These are phyloP conservation scores for Mycena rebaudengoi DNA, from an alignment of 768 basidiomycete genomes.

Conservation along the genomic window DNA sequence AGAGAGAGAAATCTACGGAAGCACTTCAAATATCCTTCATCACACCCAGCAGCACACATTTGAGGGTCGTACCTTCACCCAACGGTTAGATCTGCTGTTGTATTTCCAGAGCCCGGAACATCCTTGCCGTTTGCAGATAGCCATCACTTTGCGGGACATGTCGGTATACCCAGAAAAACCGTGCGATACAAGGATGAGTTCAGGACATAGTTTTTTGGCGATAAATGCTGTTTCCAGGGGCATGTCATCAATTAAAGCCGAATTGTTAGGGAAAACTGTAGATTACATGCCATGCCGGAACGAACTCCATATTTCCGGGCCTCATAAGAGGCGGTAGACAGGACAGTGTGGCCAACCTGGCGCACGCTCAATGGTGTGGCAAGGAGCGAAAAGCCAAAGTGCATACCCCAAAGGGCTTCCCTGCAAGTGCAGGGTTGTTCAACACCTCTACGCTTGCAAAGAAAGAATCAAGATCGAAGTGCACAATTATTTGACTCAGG, in stretches of 20 bases:
- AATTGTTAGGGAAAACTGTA: no score
- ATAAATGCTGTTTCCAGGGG: constrained; percentile 70
- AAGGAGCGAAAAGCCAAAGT: constrained; percentile 9
- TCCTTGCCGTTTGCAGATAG: constrained; percentile 59
- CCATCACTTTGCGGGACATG: constrained; percentile 81
- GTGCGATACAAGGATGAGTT: constrained; percentile 74
- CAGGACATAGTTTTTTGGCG: constrained; percentile 92
- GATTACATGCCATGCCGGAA: constrained; percentile 91
- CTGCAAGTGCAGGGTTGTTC: constrained; percentile 66
- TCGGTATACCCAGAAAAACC: constrained; percentile 72
- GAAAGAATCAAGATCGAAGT: constrained; percentile 97
- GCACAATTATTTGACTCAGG: constrained; percentile 85
- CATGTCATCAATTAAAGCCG: background rate
- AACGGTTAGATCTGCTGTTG: background rate
- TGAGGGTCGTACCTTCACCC: constrained; percentile 63
- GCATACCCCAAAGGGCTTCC: constrained; percentile 76
- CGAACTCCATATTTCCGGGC: constrained; percentile 91
- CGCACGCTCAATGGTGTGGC: background rate
- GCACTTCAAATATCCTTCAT: constrained; percentile 93
- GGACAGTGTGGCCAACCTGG: constrained; percentile 22
- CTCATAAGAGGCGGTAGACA: constrained; percentile 69
- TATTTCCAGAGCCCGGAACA: background rate
- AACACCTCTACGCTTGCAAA: constrained; percentile 83
- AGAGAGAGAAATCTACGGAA: constrained; percentile 31
- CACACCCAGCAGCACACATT: constrained; percentile 81